Evolutionary conservation across 2,329 filamentous ascomycete species (phyloP).

Genomic region (Didymella lethalis): DNA sequence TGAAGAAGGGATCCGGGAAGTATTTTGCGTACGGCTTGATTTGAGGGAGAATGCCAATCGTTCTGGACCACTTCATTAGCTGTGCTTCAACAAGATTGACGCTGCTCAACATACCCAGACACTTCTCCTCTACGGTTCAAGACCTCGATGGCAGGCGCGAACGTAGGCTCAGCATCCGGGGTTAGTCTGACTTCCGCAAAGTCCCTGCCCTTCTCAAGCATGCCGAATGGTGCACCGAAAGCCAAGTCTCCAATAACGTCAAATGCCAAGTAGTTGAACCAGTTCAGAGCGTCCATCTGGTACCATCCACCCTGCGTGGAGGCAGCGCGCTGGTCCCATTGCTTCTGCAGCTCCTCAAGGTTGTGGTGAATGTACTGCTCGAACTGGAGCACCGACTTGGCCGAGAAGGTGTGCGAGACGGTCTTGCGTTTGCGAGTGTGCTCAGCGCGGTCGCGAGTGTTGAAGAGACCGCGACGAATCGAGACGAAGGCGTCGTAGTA

Average conservation of each 20-base stretch:
- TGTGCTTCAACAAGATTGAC: background rate
- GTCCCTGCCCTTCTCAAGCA: conserved; percentile 79
- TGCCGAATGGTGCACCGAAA: conserved; percentile 81
- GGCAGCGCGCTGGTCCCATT: conserved; percentile 73
- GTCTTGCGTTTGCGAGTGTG: conserved; percentile 91
- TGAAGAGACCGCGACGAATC: conserved; percentile 86
- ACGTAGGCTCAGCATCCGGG: conserved; percentile 68
- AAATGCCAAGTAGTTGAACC: conserved; percentile 75
- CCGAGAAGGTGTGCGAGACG: conserved; percentile 84
- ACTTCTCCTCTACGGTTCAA: conserved; percentile 89
- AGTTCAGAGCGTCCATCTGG: conserved; percentile 75
- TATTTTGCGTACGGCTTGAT: conserved; percentile 83
- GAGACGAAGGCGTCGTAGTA: conserved; percentile 94
- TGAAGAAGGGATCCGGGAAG: conserved; percentile 84
- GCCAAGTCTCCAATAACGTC: conserved; percentile 67
- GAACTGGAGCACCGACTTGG: conserved; percentile 82
- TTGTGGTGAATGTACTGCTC: conserved; percentile 89
- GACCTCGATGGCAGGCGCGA: conserved; percentile 83
- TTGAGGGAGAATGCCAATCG: conserved; percentile 75
- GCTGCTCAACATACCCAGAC: conserved; percentile 61
- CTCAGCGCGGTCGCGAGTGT: conserved; percentile 81
- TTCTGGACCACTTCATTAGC: conserved; percentile 47
- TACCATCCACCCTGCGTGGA: conserved; percentile 63
- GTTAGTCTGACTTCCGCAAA: conserved; percentile 74
- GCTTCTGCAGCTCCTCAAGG: conserved; percentile 73